Evolutionary conservation across 2,329 filamentous ascomycete species (phyloP), one percentile per base, ranked within the genome.

Genomic region (Raffaelea albimanens): DNA sequence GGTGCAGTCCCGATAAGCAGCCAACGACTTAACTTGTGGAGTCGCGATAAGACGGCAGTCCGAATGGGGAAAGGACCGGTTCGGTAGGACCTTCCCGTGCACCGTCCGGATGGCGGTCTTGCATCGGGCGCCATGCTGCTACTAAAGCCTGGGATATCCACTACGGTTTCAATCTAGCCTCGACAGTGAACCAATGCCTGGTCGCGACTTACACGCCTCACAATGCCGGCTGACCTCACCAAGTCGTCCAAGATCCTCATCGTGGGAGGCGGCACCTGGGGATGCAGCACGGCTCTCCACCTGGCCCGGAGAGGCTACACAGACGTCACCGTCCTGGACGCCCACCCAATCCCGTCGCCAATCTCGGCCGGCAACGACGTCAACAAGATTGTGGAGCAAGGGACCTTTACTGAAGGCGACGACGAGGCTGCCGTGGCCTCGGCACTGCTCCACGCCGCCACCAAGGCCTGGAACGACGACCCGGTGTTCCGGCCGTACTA

Each of bases 301-400:
- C 34, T 39, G 2, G 34, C 21, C 13, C 33, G 43, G 13, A 19
- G 34, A n/a, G 34, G 43, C 21, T 40, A 45, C 43, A 40, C 22
- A 5, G 40, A 23, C 20, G 33, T 44, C 9, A 42, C 40, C 4
- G 40, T 42, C 3, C 33, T 44, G 19, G 65, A 45, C 11, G 19
- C 16, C 13, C 33, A 45, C 22, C 25, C 41, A 5, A 43, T 43
- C 34, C 41, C 41, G 25, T 43, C 41, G 16, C 25, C 41, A 21
- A 23, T 39, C 9, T 38, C 43, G 22, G 43, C 43, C 18, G 44
- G 34, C 36, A 45, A 40, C 36, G 44, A 40, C 44, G 21, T 45
- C 21, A 40, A 45, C 36, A 45, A 40, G 34, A 40, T 40, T 18
- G 36, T 40, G 20, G 22, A 40, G 22, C 34, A 29, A 21, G 34